Evolutionary conservation across 768 basidiomycete species (phyloP), one percentile per base, ranked within the genome.

Genomic region (Udeniomyces megalosporus): DNA sequence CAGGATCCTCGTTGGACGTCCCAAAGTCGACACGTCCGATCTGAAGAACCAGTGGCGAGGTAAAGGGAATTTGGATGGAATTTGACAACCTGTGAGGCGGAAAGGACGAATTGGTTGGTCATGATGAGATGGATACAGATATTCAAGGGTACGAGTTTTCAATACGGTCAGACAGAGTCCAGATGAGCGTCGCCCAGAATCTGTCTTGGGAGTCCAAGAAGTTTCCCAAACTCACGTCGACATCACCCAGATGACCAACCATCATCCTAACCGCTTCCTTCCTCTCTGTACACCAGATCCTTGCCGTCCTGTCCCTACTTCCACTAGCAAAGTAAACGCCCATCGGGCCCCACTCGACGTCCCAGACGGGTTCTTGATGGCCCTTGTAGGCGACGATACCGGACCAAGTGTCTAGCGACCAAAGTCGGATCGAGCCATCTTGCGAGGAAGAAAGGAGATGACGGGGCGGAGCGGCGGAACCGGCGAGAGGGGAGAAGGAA

Each of bases 41-140:
- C 95, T 68, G 85, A 88, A 3, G 93, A 97, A 15, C 91, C 95
- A 0, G 95, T 97, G 6, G 91, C 93, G 32, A 99, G 80, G 74
- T 97, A 99, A 38, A 99, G 75, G 26, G 92, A 95, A 71, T 99
- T 99, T 0, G 95, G 93, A 73, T 99, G 95, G 76, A 99, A 99
- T 71, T 83, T 80, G 26, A 99, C 80, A 71, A 89, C 91, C 95
- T 97, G 68, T n/a, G n/a, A n/a, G n/a, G n/a, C n/a, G 0, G 57
- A 35, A 34, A 59, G n/a, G 24, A 45, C 12, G 35, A 24, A 44
- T 10, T 10, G 6, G n/a, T 14, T 46, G n/a, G 11, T 20, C 15
- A 42, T 6, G 10, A 31, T 24, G 46, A 14, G 42, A 38, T 24
- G 20, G 26, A 44, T 48, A 29, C 24, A 22, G 26, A n/a, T 15